Percentiles rank a stretch among this genome's conserved stretches.
These are phyloP conservation scores for Pseudevernia furfuracea DNA, from an alignment of 495 filamentous ascomycete genomes.

Conservation along the genomic window DNA sequence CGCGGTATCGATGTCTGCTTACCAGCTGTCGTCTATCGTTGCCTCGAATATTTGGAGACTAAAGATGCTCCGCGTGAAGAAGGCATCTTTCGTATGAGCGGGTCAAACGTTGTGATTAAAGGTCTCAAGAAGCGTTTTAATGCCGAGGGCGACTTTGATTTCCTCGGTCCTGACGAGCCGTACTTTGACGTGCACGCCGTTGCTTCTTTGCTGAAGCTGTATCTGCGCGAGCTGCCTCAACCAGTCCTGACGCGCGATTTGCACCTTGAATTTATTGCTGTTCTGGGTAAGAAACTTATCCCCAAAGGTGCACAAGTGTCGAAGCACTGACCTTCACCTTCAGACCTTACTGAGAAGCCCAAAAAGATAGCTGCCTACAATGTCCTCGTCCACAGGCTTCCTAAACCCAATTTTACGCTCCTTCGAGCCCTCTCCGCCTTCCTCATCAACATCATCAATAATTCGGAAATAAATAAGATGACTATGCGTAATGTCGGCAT, in stretches of 20 bases:
- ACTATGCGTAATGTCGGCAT: conserved; percentile 95
- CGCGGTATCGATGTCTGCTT: conserved; percentile 61
- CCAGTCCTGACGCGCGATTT: conserved; percentile 87
- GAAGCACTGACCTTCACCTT: conserved; percentile 24
- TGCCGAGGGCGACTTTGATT: conserved; percentile 84
- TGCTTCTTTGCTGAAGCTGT: conserved; percentile 87
- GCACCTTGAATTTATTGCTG: conserved; percentile 78
- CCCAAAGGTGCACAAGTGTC: background rate
- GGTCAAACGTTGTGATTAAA: conserved; percentile 90
- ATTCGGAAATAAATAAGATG: conserved; percentile 93
- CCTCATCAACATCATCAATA: conserved; percentile 80
- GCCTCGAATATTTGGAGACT: conserved; percentile 82
- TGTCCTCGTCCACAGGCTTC: conserved; percentile 74
- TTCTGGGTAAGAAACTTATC: conserved; percentile 57
- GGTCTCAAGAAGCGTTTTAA: conserved; percentile 87
- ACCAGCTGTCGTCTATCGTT: conserved; percentile 94
- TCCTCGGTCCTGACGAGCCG: conserved; percentile 63
- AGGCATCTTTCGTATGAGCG: conserved; percentile 92
- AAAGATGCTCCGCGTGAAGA: conserved; percentile 82
- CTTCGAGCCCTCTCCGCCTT: conserved; percentile 77
- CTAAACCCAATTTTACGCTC: conserved; percentile 68
- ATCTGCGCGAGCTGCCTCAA: conserved; percentile 82
- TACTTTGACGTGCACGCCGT: conserved; percentile 96
- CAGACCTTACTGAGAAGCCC: conserved; percentile 57
- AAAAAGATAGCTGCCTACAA: conserved; percentile 81